These are phyloP conservation scores for Elaphomyces granulatus DNA, from an alignment of 495 filamentous ascomycete species.

Conservation along the genomic window DNA sequence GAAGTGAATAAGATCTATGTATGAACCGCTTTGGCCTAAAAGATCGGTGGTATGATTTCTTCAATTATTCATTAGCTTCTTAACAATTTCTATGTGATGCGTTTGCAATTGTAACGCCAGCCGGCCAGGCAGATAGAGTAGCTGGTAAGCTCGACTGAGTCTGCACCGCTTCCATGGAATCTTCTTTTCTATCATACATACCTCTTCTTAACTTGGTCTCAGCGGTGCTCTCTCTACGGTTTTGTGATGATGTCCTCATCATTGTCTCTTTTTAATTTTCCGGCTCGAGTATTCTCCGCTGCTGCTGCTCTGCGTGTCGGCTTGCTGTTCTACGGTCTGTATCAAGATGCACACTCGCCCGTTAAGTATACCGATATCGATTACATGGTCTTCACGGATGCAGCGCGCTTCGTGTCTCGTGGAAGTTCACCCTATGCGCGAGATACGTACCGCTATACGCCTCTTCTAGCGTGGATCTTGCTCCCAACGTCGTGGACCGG, in stretches of 20 bases:
- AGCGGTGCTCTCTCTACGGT: too few relatives aligned
- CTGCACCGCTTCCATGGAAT: too few relatives aligned
- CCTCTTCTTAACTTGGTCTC: too few relatives aligned
- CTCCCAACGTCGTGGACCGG: slow-evolving; percentile 55
- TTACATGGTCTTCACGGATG: slow-evolving; percentile 98
- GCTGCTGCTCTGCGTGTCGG: slow-evolving; percentile 52
- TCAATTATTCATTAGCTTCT: too few relatives aligned
- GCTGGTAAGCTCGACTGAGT: too few relatives aligned
- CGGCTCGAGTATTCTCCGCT: slow-evolving; percentile 45
- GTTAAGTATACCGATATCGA: slow-evolving; percentile 98
- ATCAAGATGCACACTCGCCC: slow-evolving; percentile 79
- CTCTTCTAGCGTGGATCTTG: slow-evolving; percentile 78
- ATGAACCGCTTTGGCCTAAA: too few relatives aligned
- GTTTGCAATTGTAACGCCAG: too few relatives aligned
- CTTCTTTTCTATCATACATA: too few relatives aligned
- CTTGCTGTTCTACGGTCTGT: slow-evolving; percentile 73
- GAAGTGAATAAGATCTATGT: too few relatives aligned
- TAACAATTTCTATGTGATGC: too few relatives aligned
- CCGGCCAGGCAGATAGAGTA: too few relatives aligned
- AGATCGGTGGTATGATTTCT: too few relatives aligned
- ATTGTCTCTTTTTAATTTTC: slow-evolving; percentile 30
- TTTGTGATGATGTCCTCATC: slow-evolving; percentile 11
- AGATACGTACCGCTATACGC: slow-evolving; percentile 95
- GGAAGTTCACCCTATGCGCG: slow-evolving; percentile 64
- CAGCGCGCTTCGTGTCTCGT: slow-evolving; percentile 56